Evolutionary conservation across 805 yeast genomes (phyloP).

Genomic region (Starmerella riodocensis): DNA sequence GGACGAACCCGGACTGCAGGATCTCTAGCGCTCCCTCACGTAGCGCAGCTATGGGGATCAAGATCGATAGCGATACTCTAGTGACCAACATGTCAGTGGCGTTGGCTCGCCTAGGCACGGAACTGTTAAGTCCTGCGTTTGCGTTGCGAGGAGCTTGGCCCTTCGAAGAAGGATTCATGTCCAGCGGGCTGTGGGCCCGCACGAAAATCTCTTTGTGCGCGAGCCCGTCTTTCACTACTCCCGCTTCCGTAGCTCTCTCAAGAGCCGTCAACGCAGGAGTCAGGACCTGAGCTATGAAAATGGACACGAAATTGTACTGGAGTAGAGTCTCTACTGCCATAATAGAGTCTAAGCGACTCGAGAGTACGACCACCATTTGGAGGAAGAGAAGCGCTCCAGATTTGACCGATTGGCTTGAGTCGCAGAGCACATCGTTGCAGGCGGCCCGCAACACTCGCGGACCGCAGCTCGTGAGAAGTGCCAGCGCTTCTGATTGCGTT

Average conservation of each 20-base stretch:
- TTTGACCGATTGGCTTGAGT: slow-evolving; percentile 56
- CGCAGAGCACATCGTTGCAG: slow-evolving; percentile 65
- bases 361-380: slow-evolving; percentile 49
- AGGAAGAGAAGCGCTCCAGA: slow-evolving; percentile 64
- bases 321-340: slow-evolving; percentile 49
- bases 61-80: slow-evolving; percentile 52
- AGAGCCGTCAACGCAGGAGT: slow-evolving; percentile 25
- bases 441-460: slow-evolving; percentile 53
- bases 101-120: too few relatives aligned
- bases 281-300: slow-evolving; percentile 37
- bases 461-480: slow-evolving; percentile 42
- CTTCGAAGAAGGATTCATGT: neutral
- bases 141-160: neutral
- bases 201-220: neutral
- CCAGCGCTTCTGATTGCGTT: slow-evolving; percentile 35
- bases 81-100: neutral
- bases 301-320: slow-evolving; percentile 49
- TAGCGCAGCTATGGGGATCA: slow-evolving; percentile 63
- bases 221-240: neutral
- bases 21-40: slow-evolving; percentile 66
- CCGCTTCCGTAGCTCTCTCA: neutral
- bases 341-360: slow-evolving; percentile 38
- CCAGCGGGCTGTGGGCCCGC: neutral
- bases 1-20: slow-evolving; percentile 60
- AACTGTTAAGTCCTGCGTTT: neutral